phyloP scores from a whole-genome alignment of 2,329 filamentous ascomycete genomes.

The Ophiosphaerella herpotricha region DNA sequence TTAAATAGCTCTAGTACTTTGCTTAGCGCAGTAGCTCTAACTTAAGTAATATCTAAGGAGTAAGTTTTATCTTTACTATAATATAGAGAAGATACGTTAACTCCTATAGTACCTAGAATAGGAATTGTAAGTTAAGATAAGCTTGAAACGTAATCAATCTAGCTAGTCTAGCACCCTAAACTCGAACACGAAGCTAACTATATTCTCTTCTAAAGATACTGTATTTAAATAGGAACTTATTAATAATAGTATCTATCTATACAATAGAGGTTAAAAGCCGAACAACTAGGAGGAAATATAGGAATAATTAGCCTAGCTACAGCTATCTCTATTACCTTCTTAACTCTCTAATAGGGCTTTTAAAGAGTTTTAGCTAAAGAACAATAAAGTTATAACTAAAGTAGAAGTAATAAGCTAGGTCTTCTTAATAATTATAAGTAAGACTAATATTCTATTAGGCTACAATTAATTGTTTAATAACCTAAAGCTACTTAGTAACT shows the following conservation, averaged over 20 bases:
- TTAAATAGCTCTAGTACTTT: constrained; percentile 15
- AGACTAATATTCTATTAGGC: constrained; percentile 9
- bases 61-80: constrained; percentile 2
- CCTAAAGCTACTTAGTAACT: constrained; percentile 42
- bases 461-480: constrained; percentile 37
- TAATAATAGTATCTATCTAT: constrained; percentile 8
- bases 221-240: constrained; percentile 13
- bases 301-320: constrained; percentile 7
- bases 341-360: constrained; percentile 12
- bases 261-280: constrained; percentile 14
- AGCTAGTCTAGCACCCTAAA: constrained; percentile 7
- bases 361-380: constrained; percentile 17
- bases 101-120: constrained; percentile 11
- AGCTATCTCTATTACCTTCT: constrained; percentile 8
- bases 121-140: constrained; percentile 10
- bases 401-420: constrained; percentile 14
- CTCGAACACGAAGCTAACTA: constrained; percentile 8
- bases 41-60: constrained; percentile 10
- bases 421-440: constrained; percentile 16
- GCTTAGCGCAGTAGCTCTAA: constrained; percentile 14
- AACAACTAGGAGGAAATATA: constrained; percentile 16
- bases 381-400: constrained; percentile 15
- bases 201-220: constrained; percentile 9
- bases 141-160: constrained; percentile 6
- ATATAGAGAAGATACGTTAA: constrained; percentile 5